Evolutionary conservation across 2,329 filamentous ascomycete genomes (phyloP).

Genomic region (Pyricularia grisea): DNA sequence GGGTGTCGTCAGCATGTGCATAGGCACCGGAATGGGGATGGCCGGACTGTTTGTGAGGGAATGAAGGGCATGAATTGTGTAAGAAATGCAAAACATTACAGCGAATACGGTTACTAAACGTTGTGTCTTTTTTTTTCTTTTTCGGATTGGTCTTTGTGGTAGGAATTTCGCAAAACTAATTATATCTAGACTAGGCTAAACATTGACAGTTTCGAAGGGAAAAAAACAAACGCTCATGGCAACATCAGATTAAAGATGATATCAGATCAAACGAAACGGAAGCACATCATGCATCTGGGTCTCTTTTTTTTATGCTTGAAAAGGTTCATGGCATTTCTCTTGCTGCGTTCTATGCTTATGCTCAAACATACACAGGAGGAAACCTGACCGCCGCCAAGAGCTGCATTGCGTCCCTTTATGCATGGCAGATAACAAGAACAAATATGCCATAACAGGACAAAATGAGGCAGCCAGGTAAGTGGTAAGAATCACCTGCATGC

Average conservation of each 20-base stretch:
- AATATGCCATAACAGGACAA: no score
- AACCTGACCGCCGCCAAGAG: background rate
- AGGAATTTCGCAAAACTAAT: background rate
- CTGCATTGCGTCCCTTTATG: no score
- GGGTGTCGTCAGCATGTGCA: conserved; percentile 86
- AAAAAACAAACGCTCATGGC: background rate
- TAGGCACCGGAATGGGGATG: conserved; percentile 74
- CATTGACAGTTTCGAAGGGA: background rate
- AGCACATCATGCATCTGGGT: background rate
- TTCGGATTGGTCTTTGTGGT: background rate
- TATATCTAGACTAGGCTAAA: background rate
- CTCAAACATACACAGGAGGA: background rate
- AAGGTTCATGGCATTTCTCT: background rate
- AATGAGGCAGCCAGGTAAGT: no score
- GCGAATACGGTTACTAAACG: background rate
- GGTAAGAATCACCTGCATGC: no score
- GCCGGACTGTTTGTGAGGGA: conserved; percentile 22
- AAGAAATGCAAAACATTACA: background rate
- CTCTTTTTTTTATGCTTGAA: background rate
- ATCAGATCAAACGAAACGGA: background rate
- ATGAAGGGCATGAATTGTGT: conserved; percentile 6
- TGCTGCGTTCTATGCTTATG: background rate
- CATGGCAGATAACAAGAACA: no score
- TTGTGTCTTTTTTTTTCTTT: background rate
- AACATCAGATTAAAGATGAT: background rate